Base-by-base conservation (phyloP, 257 asterid genomes). In the Nicotiana undulata region DNA sequence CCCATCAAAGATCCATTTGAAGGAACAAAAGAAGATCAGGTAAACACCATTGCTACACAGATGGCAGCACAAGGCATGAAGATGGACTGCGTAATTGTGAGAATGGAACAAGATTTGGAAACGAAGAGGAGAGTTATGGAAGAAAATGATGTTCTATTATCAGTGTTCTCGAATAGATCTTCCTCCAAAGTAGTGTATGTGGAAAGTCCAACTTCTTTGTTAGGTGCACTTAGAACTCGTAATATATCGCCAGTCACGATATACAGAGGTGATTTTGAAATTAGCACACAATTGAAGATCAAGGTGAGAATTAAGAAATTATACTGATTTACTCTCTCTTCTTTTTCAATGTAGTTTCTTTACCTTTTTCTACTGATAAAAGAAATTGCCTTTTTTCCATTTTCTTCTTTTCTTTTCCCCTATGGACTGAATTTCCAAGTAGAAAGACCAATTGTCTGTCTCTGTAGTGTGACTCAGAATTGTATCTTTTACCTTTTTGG, bases 1-100 rank as follows among this genome's bases (percentile, higher is more conserved):
- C 96, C 95, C 26, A 89, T 89, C 85, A 94, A 92, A 90, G 90
- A 89, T 84, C 95, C 99, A 52, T 85, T 61, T 22, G 95, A 90
- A 86, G 99, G 98, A 91, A 90, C 97, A 24, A 94, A 96, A 90
- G 96, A 94, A 89, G 97, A 92, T 81, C 98, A 96, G 88, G 96
- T 96, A 78, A 91, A 86, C 87, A 91, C 95, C 81, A 87, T 96
- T 89, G 96, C 96, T 75, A 82, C 86, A 55, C 97, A 94, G 90
- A 90, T 96, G 97, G 80, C 29, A 81, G 80, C 88, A 28, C 89
- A 86, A 87, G 97, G 99, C 87, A 90, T 96, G 95, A 96, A 90
- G 91, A 92, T 96, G 98, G 98, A 96, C 61, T 92, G 95, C 63
- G 56, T 96, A 63, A 82, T 94, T 83, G 83, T 85, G 67, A 89